Evolutionary conservation across 495 filamentous ascomycete species (phyloP), one percentile per base, ranked within the genome.

Genomic region (Penicillium crystallinum): DNA sequence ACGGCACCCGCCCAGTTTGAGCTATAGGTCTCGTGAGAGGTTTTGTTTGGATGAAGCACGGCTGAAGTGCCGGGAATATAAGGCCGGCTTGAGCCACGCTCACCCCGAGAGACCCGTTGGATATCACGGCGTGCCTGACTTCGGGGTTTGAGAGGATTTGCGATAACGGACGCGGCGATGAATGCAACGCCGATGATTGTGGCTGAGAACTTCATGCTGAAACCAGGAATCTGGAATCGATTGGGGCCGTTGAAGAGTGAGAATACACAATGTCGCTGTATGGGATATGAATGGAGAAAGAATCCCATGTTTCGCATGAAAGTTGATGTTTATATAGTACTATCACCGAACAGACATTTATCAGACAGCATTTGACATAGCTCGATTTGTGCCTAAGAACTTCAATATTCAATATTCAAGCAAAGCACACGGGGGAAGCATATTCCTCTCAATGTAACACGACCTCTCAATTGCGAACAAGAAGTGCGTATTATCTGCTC

Each of bases 1-100:
- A 80, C 78, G 27, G 76, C 77, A 34, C 79, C 79, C 2, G 77
- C 73, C 79, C 78, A 81, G 63, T 81, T 82, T 6, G 67, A 66
- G 52, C 65, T 72, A 54, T 80, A 81, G 46, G 69, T 56, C 12
- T 58, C 65, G 0, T 74, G 56, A n/a, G 61, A 63, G 14, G 54
- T 65, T 22, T 62, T 55, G 49, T 57, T 63, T 1, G 64, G 38
- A 18, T 54, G 22, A 12, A 70, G 47, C 29, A 53, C 34, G 29
- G 64, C 55, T 2, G 47, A 55, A 49, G 61, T 67, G 7, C 53
- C 67, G 15, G 65, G 58, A 18, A 54, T 64, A 33, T 42, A 39
- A 21, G 54, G 54, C 15, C 39, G 49, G 41, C 40, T 42, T n/a
- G 33, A 19, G 7, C 36, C 23, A 34, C 25, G 18, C 8, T n/a